Evolutionary conservation across 2,329 filamentous ascomycete genomes (phyloP), one percentile per base, ranked within the genome.

Genomic region (Zymoseptoria crescenta): DNA sequence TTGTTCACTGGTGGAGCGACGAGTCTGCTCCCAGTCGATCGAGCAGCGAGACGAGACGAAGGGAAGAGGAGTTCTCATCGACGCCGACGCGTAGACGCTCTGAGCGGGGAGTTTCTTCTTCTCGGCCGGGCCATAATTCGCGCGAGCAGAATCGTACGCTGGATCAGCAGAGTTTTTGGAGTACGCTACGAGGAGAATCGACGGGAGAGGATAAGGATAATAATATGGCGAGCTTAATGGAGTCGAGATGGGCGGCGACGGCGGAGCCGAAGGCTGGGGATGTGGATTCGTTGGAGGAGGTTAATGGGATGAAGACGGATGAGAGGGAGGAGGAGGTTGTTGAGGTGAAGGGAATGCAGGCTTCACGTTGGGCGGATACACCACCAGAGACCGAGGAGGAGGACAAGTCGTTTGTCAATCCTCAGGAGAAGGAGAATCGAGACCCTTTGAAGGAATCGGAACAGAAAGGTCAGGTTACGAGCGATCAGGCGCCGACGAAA

Each of bases 1-100:
- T 58, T 65, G 85, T 84, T 62, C 87, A 91, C 74, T 96, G 91
- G 91, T 81, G 91, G 65, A 95, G 89, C 72, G 90, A 95, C 81
- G 83, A 86, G 62, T 82, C 83, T 24, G 83, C 83, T 70, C 83
- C 83, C 68, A 91, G 87, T 72, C 41, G 51, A 8, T 68, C 67
- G 3, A 88, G 90, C 35, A 63, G 57, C 16, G 66, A 70, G 51
- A 70, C 61, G 48, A 64, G 57, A 59, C 65, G 57, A 59, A 62
- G 35, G n/a, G 3, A 7, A 13, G 35, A 58, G 20, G n/a, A 49
- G 30, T 55, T 55, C n/a, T 50, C 58, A 52, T 27, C 49, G n/a
- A 57, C 55, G 59, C 54, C 56, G 64, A 50, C 56, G 53, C 60
- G 59, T n/a, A 29, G 55, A 59, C 56, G 54, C 27, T 54, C 45